Evolutionary conservation across 2,329 filamentous ascomycete species (phyloP).

Genomic region (Coniosporium uncinatum): DNA sequence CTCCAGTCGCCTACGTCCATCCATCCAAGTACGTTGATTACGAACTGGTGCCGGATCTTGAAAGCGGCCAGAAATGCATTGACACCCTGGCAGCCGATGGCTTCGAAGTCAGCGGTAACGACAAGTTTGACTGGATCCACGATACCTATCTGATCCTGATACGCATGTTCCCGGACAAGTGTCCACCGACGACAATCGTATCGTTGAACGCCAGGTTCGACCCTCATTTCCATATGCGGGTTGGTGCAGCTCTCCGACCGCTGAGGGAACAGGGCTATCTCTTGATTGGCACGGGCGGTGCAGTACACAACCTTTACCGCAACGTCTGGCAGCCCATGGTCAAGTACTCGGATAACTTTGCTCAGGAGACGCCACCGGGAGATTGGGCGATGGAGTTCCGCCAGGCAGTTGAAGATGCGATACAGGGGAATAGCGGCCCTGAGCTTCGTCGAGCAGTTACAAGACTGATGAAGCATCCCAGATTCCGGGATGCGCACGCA

Average conservation of each 20-base stretch:
- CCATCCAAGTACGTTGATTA: conserved; percentile 60
- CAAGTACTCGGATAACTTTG: conserved; percentile 56
- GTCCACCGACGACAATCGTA: conserved; percentile 59
- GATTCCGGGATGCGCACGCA: conserved; percentile 59
- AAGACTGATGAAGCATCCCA: conserved; percentile 62
- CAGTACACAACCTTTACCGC: conserved; percentile 66
- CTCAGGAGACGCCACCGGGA: conserved; percentile 51
- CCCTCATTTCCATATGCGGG: conserved; percentile 49
- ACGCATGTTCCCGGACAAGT: conserved; percentile 61
- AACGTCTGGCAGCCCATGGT: conserved; percentile 63
- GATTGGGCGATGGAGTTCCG: conserved; percentile 59
- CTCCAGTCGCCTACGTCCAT: conserved; percentile 62
- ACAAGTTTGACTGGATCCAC: conserved; percentile 65
- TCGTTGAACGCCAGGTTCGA: conserved; percentile 50
- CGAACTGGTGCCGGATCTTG: conserved; percentile 53
- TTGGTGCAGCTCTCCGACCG: conserved; percentile 50
- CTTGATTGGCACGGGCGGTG: conserved; percentile 53
- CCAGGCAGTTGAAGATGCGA: conserved; percentile 56
- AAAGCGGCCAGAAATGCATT: conserved; percentile 43
- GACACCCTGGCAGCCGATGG: conserved; percentile 42
- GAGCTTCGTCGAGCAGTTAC: conserved; percentile 48
- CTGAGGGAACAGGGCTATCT: conserved; percentile 51
- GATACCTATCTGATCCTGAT: conserved; percentile 65
- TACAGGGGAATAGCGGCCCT: conserved; percentile 49
- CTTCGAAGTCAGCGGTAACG: conserved; percentile 47